These are phyloP conservation scores for Xylariaceae sp. DNA, from an alignment of 2,329 filamentous ascomycete genomes.

Conservation along the genomic window DNA sequence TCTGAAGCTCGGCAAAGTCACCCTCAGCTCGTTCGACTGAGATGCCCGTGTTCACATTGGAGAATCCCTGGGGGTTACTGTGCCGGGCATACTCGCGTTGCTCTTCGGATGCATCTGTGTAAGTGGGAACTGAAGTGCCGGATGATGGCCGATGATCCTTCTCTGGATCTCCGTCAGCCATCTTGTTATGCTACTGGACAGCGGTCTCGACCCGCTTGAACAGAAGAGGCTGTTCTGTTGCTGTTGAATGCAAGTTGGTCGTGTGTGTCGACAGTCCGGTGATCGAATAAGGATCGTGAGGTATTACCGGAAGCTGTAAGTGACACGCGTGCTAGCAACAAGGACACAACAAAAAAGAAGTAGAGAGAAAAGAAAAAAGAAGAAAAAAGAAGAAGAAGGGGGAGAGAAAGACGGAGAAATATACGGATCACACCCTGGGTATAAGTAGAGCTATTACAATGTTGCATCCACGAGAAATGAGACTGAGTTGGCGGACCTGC, in stretches of 20 bases:
- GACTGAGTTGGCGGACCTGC: too few relatives aligned
- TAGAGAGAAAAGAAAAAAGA: too few relatives aligned
- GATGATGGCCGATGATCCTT: conserved; percentile 16
- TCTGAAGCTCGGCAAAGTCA: conserved; percentile 64
- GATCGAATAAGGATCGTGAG: too few relatives aligned
- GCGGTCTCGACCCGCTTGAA: not conserved
- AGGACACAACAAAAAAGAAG: too few relatives aligned
- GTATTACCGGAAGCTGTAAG: too few relatives aligned
- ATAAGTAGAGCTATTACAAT: too few relatives aligned
- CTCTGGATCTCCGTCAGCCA: conserved; percentile 12
- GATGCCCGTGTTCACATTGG: conserved; percentile 44
- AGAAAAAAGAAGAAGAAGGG: too few relatives aligned
- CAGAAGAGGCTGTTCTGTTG: not conserved
- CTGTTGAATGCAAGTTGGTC: not conserved
- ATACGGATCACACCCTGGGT: too few relatives aligned
- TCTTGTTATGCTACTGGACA: not conserved
- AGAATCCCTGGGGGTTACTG: conserved; percentile 45
- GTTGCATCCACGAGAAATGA: too few relatives aligned
- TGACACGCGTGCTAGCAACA: too few relatives aligned
- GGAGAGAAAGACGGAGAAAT: too few relatives aligned
- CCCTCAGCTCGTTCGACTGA: conserved; percentile 63
- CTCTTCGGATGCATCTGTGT: conserved; percentile 32
- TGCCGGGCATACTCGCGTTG: conserved; percentile 39
- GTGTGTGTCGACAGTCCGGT: not conserved
- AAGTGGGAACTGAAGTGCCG: conserved; percentile 22